Evolutionary conservation across 257 asterid genomes (phyloP), one percentile per base, ranked within the genome.

Genomic region (Knoxia roxburghii): DNA sequence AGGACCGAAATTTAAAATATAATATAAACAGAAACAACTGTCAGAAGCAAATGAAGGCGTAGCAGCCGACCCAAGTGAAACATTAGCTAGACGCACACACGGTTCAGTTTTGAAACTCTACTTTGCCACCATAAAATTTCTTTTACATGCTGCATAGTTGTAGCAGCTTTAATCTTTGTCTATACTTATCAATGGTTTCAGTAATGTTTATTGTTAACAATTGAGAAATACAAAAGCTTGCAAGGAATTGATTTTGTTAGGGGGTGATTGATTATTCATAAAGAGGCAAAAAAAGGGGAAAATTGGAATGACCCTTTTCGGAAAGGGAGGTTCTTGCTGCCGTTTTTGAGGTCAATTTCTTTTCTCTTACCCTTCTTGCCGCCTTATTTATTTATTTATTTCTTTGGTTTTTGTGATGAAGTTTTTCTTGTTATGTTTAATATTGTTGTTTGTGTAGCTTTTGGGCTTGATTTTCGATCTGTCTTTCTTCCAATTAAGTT

Each of bases 381-480:
- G 51, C n/a, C 15, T 46, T 46, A 6, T 17, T 9, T 46, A 1
- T 46, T 43, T 4, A 43, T 43, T 43, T 43, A n/a, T 43, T 43
- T 12, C 14, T 43, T 43, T 43, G 11, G 11, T 10, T 43, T 43
- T 43, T 43, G 48, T 4, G 64, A 59, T n/a, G 40, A 32, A 41
- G 43, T 43, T 59, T 59, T 59, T 59, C 64, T 59, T 33, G 12
- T 6, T 59, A 23, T 59, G 64, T 33, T 33, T 59, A 35, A 27
- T 59, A 59, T 59, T 32, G 43, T 24, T 57, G 43, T 57, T 29
- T 15, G 5, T 57, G 17, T 37, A 29, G n/a, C 15, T 37, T 32
- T 29, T 7, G 14, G 27, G 58, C 37, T 10, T 54, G 35, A 11
- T 26, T 54, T 54, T 33, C 46, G 64, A 59, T 59, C 64, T 20